Evolutionary conservation across 1,139 yeast genomes (phyloP).

Genomic region (Taphrina communis): DNA sequence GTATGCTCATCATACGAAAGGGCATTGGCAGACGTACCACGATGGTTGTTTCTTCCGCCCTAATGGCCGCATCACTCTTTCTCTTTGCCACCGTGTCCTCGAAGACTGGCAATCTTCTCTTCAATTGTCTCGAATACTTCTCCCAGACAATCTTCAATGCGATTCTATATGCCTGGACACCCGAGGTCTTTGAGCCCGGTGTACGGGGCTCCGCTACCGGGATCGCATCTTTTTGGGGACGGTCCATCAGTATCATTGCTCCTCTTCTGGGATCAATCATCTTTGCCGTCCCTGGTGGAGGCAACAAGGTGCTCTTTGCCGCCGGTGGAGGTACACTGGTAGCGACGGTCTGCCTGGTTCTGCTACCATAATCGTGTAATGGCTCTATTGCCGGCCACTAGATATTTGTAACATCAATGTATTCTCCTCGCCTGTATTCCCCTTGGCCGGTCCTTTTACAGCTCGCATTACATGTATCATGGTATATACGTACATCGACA

Average conservation of each 20-base stretch:
- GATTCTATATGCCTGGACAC: slow-evolving; percentile 63
- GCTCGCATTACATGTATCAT: not conserved
- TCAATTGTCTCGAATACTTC: slow-evolving; percentile 58
- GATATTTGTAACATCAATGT: too few species aligned
- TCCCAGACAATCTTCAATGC: slow-evolving; percentile 62
- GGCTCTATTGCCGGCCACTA: too few species aligned
- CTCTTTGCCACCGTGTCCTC: slow-evolving; percentile 64
- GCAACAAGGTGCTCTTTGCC: slow-evolving; percentile 16
- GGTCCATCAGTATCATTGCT: slow-evolving; percentile 17
- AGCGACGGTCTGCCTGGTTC: slow-evolving; percentile 1
- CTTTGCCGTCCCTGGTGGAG: slow-evolving; percentile 12
- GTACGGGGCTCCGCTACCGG: slow-evolving; percentile 66
- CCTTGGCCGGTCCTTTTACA: too few species aligned
- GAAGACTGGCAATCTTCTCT: slow-evolving; percentile 60
- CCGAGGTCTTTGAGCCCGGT: slow-evolving; percentile 64
- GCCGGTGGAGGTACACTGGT: slow-evolving; percentile 22
- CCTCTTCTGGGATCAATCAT: slow-evolving; percentile 13
- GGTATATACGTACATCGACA: not conserved
- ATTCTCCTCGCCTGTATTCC: too few species aligned
- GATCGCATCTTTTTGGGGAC: slow-evolving; percentile 27
- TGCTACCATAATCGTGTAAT: not conserved
- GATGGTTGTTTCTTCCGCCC: slow-evolving; percentile 60
- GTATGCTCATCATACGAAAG: slow-evolving; percentile 55
- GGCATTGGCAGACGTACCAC: slow-evolving; percentile 63
- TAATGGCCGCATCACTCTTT: slow-evolving; percentile 62